phyloP scores from a whole-genome alignment of 1,284 basidiomycete genomes.

The Ceratobasidium sp. region DNA sequence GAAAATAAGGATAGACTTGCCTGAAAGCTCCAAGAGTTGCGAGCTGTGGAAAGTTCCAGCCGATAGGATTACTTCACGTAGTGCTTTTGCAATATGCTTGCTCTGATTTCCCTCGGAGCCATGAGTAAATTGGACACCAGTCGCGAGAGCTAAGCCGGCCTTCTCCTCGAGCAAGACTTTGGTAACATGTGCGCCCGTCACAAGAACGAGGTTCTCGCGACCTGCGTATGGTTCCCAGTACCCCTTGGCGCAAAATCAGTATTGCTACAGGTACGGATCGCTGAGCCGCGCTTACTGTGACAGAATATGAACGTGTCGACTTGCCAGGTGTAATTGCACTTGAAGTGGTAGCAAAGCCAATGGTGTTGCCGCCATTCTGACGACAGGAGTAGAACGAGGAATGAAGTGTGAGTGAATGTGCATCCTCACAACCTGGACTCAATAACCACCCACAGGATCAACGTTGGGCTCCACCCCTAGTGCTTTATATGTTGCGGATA shows the following conservation, averaged over 20 bases:
- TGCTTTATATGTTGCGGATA: conserved; percentile 23
- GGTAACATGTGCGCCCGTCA: conserved; percentile 24
- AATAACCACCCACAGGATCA: conserved; percentile 20
- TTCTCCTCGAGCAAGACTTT: conserved; percentile 5
- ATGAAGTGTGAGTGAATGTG: background rate
- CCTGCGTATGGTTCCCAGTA: conserved; percentile 28
- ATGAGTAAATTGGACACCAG: conserved; percentile 45
- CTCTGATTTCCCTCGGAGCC: conserved; percentile 40
- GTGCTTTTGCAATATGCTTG: conserved; percentile 36
- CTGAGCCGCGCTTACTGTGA: background rate
- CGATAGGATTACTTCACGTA: conserved; percentile 23
- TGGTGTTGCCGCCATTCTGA: conserved; percentile 28
- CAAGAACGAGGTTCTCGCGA: conserved; percentile 22
- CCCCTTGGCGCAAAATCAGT: background rate
- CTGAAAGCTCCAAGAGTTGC: conserved; percentile 52
- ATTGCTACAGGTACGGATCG: background rate
- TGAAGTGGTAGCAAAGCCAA: conserved; percentile 16
- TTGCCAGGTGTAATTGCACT: conserved; percentile 29
- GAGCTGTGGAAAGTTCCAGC: conserved; percentile 47
- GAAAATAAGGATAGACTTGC: conserved; percentile 4
- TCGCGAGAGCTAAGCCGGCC: conserved; percentile 40
- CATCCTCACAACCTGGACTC: background rate
- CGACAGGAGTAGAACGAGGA: background rate
- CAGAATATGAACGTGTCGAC: conserved; percentile 30
- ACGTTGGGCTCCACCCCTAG: conserved; percentile 27